Conservation (phyloP, 495 filamentous ascomycete species). For the Hypoxylon perforatum region DNA sequence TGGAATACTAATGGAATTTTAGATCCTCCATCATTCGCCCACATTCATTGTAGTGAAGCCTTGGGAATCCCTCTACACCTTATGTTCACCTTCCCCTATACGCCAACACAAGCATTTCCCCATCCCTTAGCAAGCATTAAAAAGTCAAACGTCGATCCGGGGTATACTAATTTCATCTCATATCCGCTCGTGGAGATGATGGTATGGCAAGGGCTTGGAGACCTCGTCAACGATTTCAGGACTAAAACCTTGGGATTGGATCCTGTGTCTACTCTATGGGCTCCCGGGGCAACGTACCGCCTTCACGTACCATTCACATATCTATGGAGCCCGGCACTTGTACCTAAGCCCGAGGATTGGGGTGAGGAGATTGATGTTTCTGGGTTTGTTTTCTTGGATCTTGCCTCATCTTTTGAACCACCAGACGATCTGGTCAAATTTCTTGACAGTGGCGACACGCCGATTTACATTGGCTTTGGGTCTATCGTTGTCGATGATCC, state of each 20-base stretch:
- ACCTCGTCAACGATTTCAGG: conserved; percentile 73
- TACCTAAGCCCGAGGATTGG: conserved; percentile 76
- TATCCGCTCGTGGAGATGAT: conserved; percentile 79
- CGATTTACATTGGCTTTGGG: conserved; percentile 75
- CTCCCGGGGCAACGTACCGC: conserved; percentile 69
- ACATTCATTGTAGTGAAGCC: conserved; percentile 73
- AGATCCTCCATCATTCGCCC: conserved; percentile 74
- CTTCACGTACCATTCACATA: conserved; percentile 73
- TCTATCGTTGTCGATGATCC: conserved; percentile 77
- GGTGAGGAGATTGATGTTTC: conserved; percentile 69
- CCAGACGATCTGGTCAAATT: conserved; percentile 65
- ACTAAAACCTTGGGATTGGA: conserved; percentile 68
- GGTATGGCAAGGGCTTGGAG: conserved; percentile 72
- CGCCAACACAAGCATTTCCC: conserved; percentile 72
- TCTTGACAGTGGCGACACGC: conserved; percentile 64
- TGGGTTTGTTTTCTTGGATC: conserved; percentile 73
- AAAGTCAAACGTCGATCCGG: conserved; percentile 66
- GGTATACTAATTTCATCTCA: conserved; percentile 74
- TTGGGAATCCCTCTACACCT: conserved; percentile 73
- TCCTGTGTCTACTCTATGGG: conserved; percentile 71
- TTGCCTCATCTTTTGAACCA: conserved; percentile 69
- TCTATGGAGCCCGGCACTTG: conserved; percentile 72
- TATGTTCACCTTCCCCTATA: conserved; percentile 74
- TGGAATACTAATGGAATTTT: too few species aligned
- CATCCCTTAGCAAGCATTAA: conserved; percentile 77